Base-by-base conservation (phyloP, 1,284 basidiomycete species). In the Fomitopsis betulina region DNA sequence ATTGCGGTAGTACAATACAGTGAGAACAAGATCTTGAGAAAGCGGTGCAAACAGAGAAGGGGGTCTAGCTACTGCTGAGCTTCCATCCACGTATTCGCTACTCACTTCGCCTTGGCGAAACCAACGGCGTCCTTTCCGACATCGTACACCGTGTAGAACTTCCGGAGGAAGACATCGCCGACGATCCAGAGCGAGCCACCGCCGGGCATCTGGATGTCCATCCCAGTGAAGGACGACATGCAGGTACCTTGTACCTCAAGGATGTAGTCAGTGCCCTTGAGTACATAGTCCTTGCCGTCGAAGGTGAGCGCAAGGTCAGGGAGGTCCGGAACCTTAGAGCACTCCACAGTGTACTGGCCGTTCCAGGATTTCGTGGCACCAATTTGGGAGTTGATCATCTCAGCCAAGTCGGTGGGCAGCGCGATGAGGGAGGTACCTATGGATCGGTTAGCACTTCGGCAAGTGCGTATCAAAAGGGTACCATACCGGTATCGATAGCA, bases 371-470 rank as follows among this genome's bases (percentile, higher is more conserved):
- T 94, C 74, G 83, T 91, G 15, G 95, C 96, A 63, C 94, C 94
- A 56, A 96, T 96, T 72, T 96, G 91, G 58, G 93, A 85, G 80
- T 99, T 99, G 68, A 99, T 79, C 89, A 99, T 94, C 79, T 99
- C 97, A 60, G 96, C 95, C 57, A 98, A 84, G 70, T 99, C 96
- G 60, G 89, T 88, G 58, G 97, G 97, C 59, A 97, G 80, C 54
- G 88, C 94, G 64, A 97, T 96, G 61, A 96, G 79, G 13, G 92
- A 94, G 54, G 94, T 96, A 58, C 94, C 92, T 86, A 67, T 13
- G n/a, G 63, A 8, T 30, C 8, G 9, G 21, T 42, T 13, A 53
- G 39, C 3, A 53, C 5, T 3, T 10, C 19, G 62, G 51, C 52
- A 23, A 42, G 35, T 19, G n/a, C 27, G 38, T 25, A 21, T 9